Evolutionary conservation across 148 eudicot species (phyloP).

Genomic region (Rhododendron kiyosumense): DNA sequence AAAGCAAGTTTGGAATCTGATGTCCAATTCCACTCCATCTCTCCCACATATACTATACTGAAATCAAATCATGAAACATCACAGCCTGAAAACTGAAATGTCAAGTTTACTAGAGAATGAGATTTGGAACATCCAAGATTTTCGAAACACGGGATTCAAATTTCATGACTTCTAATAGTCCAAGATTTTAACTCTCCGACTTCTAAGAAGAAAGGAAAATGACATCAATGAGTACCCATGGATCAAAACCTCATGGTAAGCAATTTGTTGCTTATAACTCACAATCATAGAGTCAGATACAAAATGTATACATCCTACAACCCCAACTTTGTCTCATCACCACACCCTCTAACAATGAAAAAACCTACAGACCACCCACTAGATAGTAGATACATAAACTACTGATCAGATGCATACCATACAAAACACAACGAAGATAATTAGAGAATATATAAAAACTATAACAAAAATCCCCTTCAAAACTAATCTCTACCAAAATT

Average conservation of each 20-base stretch:
- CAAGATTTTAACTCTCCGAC: not conserved
- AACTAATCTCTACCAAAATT: not conserved
- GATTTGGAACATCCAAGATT: not conserved
- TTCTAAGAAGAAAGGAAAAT: not conserved
- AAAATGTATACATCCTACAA: not conserved
- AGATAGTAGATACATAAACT: not conserved
- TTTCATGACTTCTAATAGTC: not conserved
- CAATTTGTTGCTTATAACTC: not conserved
- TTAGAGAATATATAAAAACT: not conserved
- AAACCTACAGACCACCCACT: not conserved
- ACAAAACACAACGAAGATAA: not conserved
- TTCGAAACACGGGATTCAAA: not conserved
- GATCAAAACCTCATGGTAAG: not conserved
- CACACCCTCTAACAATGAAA: not conserved
- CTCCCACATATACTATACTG: not conserved
- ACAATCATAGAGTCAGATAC: not conserved
- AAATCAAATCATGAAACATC: not conserved
- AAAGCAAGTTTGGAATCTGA: not conserved
- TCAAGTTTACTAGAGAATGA: not conserved
- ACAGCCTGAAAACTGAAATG: not conserved
- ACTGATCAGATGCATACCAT: constrained; percentile 2
- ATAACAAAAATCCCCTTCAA: not conserved
- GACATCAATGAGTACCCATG: not conserved
- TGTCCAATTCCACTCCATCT: not conserved
- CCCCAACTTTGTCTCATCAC: not conserved